phyloP scores from a whole-genome alignment of 2,329 filamentous ascomycete genomes.

The Pleurostoma richardsiae region DNA sequence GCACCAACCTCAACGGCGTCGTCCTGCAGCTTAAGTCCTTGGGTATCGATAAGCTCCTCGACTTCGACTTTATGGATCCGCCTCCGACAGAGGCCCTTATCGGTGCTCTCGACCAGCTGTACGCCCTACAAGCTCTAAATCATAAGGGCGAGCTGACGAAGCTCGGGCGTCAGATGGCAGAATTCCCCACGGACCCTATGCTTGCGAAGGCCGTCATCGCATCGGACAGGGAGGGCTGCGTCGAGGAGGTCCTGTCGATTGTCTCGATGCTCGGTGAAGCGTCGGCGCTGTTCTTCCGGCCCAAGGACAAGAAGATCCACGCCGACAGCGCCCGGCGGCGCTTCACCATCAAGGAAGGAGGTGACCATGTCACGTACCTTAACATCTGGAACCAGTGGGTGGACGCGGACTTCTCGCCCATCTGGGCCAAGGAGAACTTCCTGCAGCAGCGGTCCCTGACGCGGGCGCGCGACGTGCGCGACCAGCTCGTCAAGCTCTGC shows the following conservation, averaged over 20 bases:
- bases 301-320: constrained; percentile 96
- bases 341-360: constrained; percentile 86
- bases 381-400: constrained; percentile 97
- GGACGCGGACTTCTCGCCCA: constrained; percentile 79
- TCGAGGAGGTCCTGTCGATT: constrained; percentile 86
- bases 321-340: constrained; percentile 85
- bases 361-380: constrained; percentile 81
- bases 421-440: constrained; percentile 92
- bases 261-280: constrained; percentile 93
- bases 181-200: constrained; percentile 91
- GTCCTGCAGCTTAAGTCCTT: constrained; percentile 84
- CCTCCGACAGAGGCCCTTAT: constrained; percentile 88
- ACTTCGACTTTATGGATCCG: constrained; percentile 95
- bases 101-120: constrained; percentile 82
- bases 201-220: constrained; percentile 84
- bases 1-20: constrained; percentile 79
- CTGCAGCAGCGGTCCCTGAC: constrained; percentile 86
- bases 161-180: constrained; percentile 87
- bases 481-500: constrained; percentile 87
- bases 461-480: constrained; percentile 83
- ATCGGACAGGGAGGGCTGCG: constrained; percentile 84
- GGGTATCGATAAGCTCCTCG: constrained; percentile 85
- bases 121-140: constrained; percentile 84
- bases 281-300: constrained; percentile 85
- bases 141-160: constrained; percentile 86